phyloP scores from a whole-genome alignment of 129 eudicot genomes.

The Arctium lappa region DNA sequence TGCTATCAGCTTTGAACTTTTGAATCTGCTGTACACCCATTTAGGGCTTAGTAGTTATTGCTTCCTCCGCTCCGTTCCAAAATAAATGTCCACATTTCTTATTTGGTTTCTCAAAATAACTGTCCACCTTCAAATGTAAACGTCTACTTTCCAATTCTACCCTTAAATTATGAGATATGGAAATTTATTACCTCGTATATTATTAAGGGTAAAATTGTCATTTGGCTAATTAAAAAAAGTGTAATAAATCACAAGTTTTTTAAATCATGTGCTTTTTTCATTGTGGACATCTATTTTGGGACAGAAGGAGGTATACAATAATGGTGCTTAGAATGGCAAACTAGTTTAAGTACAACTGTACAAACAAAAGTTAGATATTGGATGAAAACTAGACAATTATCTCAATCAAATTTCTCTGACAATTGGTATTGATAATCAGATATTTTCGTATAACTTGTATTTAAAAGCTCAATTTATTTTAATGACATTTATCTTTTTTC shows the following conservation, averaged over 20 bases:
- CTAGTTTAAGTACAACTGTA: background rate
- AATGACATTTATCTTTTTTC: background rate
- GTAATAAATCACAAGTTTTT: background rate
- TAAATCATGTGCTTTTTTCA: background rate
- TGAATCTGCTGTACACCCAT: background rate
- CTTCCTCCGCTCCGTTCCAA: background rate
- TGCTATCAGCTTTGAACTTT: background rate
- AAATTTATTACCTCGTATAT: background rate
- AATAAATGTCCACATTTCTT: background rate
- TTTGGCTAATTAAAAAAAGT: background rate
- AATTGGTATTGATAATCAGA: background rate
- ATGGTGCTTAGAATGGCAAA: constrained; percentile 11
- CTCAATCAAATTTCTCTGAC: background rate
- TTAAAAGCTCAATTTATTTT: background rate
- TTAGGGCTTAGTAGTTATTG: background rate
- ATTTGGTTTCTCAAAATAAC: too few species aligned
- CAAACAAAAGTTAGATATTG: background rate
- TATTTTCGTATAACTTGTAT: background rate
- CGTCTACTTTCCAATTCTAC: background rate
- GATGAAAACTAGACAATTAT: background rate
- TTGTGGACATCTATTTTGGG: background rate
- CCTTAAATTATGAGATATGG: background rate
- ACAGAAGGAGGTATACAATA: background rate
- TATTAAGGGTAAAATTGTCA: background rate
- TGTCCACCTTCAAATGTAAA: background rate